These are phyloP conservation scores for Penicillium sp. DNA, from an alignment of 2,329 filamentous ascomycete genomes.

Conservation along the genomic window DNA sequence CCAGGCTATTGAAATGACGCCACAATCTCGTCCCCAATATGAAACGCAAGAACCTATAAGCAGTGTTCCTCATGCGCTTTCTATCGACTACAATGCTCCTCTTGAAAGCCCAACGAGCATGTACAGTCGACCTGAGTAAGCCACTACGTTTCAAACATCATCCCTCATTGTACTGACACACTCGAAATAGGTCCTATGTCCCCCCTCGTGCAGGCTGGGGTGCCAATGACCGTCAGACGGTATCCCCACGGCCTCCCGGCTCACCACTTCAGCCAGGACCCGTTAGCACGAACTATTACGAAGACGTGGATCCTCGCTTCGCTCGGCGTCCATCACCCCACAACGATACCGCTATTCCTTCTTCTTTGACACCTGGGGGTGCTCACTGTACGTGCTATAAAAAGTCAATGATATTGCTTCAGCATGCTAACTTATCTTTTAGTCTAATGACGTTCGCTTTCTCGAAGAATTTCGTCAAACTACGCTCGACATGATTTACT, in stretches of 20 bases:
- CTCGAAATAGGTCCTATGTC: slow-evolving; percentile 36
- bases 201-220: slow-evolving; percentile 50
- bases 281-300: slow-evolving; percentile 67
- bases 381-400: slow-evolving; percentile 40
- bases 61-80: slow-evolving; percentile 28
- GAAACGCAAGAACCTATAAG: slow-evolving; percentile 21
- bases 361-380: slow-evolving; percentile 41
- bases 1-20: slow-evolving; percentile 80
- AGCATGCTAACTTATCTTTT: slow-evolving; percentile 68
- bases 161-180: slow-evolving; percentile 17
- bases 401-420: slow-evolving; percentile 57
- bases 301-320: slow-evolving; percentile 90
- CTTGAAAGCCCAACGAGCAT: slow-evolving; percentile 68
- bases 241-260: slow-evolving; percentile 15
- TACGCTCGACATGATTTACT: slow-evolving; percentile 8
- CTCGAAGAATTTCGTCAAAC: slow-evolving; percentile 3
- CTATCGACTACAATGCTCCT: slow-evolving; percentile 26
- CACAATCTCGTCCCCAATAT: slow-evolving; percentile 54
- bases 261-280: slow-evolving; percentile 10
- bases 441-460: slow-evolving; percentile 68
- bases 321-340: slow-evolving; percentile 46
- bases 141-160: slow-evolving; percentile 12
- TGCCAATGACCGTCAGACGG: slow-evolving; percentile 16
- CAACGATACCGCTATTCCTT: slow-evolving; percentile 31
- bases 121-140: slow-evolving; percentile 76